Conservation (phyloP, 1,284 basidiomycete species). For the Heterobasidion annosum region DNA sequence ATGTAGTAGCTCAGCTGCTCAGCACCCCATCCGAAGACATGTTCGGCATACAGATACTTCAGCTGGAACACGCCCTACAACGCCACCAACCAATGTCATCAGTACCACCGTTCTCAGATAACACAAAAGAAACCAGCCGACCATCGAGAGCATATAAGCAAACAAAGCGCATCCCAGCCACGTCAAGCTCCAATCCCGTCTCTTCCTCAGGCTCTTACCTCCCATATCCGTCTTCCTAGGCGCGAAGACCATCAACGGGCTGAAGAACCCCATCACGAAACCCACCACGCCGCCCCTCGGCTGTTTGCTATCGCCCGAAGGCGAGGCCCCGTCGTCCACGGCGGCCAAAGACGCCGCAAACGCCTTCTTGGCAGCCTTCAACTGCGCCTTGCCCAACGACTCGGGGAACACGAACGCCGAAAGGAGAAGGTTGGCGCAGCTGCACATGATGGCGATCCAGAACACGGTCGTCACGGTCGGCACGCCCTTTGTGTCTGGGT, state of each 20-base stretch:
- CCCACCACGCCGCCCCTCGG: conserved; percentile 12
- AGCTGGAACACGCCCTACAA: conserved; percentile 44
- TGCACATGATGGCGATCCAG: conserved; percentile 41
- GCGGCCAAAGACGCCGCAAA: not conserved
- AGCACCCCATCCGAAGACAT: conserved; percentile 48
- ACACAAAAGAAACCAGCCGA: conserved; percentile 18
- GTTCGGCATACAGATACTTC: conserved; percentile 54
- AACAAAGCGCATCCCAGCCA: conserved; percentile 36
- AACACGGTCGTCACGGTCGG: conserved; percentile 46
- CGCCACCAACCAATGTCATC: conserved; percentile 1
- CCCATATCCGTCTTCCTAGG: conserved; percentile 31
- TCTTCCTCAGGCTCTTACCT: conserved; percentile 15
- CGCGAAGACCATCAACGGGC: conserved; percentile 45
- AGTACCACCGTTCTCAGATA: not conserved
- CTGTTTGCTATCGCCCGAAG: conserved; percentile 4
- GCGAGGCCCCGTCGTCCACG: not conserved
- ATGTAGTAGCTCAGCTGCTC: conserved; percentile 53
- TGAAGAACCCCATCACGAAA: conserved; percentile 27
- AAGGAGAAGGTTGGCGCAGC: conserved; percentile 39
- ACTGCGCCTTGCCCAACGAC: conserved; percentile 36
- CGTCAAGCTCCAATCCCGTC: conserved; percentile 53
- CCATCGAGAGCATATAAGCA: conserved; percentile 34
- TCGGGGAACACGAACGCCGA: conserved; percentile 59
- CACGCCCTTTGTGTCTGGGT: conserved; percentile 14
- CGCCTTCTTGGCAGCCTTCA: conserved; percentile 11